Base-by-base conservation (phyloP, 2,329 filamentous ascomycete genomes). In the Claviceps africana region DNA sequence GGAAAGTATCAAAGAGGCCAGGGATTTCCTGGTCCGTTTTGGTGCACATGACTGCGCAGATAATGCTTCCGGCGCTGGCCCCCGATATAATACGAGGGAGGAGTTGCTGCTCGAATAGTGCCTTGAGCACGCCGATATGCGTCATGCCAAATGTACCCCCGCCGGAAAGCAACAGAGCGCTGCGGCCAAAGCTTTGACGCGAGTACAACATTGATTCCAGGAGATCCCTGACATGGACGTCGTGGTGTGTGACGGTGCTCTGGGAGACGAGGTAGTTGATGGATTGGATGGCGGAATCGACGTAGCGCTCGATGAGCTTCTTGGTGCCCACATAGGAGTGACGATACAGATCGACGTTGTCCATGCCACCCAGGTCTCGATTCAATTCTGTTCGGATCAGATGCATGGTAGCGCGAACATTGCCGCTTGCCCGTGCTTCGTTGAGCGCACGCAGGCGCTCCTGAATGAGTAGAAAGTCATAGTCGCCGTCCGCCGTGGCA, bases 71-170 rank as follows among this genome's bases (percentile, higher is more conserved):
- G 1, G 89, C 88, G 30, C 88, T 94, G 6, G 88, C 85, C 2
- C 88, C 88, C 0, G 88, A 94, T 50, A 95, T 87, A 63, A 95
- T 90, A 47, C 88, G 82, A 3, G 89, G 89, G 2, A 95, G 74
- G 13, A 95, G 73, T 8, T 79, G 78, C 3, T 79, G 76, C 61
- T 93, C 82, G 65, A 83, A 89, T 2, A 95, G 73, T 4, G 84
- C 78, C 65, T 94, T 94, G 51, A 94, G 71, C 2, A 95, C 88
- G 1, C 89, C 89, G 51, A 95, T 85, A 64, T 95, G 89, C 54
- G 86, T 86, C 86, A 95, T 94, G 42, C 89, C 89, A 68, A 94
- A 88, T 0, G 89, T 93, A 1, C 85, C 88, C 2, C 89, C 89
- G 8, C 89, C 89, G 4, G 88, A 94, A 10, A 95, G 72, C 10